Conservation (phyloP, 768 basidiomycete species). For the Mycena metata region DNA sequence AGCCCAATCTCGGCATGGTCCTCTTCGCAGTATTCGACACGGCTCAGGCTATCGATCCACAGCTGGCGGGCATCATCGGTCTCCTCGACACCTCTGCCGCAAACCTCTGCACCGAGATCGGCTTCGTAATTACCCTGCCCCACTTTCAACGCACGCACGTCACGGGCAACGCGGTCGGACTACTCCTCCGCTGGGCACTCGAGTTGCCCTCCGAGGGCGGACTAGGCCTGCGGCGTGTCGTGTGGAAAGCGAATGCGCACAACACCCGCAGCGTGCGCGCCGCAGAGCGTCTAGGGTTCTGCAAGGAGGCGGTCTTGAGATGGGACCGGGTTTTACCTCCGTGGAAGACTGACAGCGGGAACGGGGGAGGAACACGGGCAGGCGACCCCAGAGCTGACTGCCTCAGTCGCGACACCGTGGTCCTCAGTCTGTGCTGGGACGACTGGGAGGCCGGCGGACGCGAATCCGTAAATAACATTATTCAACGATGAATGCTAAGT, state of each 20-base stretch:
- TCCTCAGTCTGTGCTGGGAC: conserved; percentile 60
- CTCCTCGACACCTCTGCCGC: conserved; percentile 58
- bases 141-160: conserved; percentile 76
- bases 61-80: conserved; percentile 67
- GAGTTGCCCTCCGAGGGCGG: conserved; percentile 57
- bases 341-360: conserved; percentile 54
- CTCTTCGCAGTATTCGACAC: conserved; percentile 70
- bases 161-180: conserved; percentile 64
- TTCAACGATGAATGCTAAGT: too few species aligned
- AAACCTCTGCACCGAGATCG: conserved; percentile 67
- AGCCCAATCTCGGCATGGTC: conserved; percentile 49
- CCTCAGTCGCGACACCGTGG: conserved; percentile 52
- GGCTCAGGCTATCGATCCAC: conserved; percentile 29
- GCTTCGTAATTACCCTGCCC: conserved; percentile 66
- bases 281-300: conserved; percentile 74
- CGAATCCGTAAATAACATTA: conserved; percentile 48
- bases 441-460: conserved; percentile 60
- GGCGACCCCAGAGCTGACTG: conserved; percentile 42
- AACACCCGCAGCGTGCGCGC: conserved; percentile 64
- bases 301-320: conserved; percentile 62
- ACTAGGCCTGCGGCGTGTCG: conserved; percentile 71
- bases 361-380: conserved; percentile 49
- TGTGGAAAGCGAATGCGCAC: conserved; percentile 67
- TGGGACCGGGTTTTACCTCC: conserved; percentile 67
- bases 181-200: conserved; percentile 64